These are phyloP conservation scores for Phlebiopsis gigantea DNA, from an alignment of 768 basidiomycete genomes.

Conservation along the genomic window DNA sequence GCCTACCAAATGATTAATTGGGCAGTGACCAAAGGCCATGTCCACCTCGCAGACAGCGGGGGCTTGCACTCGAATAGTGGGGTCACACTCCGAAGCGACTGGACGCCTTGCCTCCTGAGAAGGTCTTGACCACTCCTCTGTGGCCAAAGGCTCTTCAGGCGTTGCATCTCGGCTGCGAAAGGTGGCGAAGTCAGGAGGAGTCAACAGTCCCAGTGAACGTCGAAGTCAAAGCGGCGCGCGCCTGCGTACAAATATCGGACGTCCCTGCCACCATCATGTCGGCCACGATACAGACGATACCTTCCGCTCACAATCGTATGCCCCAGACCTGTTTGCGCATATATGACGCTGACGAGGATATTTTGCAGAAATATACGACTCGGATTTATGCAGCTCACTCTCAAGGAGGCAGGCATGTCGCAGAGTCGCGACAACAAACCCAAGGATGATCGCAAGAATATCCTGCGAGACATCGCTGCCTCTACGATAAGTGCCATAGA, in stretches of 20 bases:
- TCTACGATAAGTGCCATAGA: constrained; percentile 46
- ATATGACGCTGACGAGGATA: background rate
- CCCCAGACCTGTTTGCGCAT: background rate
- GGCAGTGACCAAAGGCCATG: constrained; percentile 18
- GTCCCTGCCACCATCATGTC: background rate
- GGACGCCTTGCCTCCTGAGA: background rate
- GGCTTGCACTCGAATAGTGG: constrained; percentile 22
- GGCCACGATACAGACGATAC: background rate
- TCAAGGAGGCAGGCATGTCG: background rate
- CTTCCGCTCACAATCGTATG: background rate
- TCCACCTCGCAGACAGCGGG: constrained; percentile 23
- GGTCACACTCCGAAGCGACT: background rate
- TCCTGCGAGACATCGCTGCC: constrained; percentile 37
- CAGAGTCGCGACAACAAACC: background rate
- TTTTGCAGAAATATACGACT: background rate
- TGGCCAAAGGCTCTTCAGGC: background rate
- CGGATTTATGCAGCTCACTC: background rate
- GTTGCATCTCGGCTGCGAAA: background rate
- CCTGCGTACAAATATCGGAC: background rate
- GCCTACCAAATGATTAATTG: constrained; percentile 22
- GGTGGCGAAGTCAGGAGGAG: background rate
- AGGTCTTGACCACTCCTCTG: background rate
- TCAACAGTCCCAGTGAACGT: background rate
- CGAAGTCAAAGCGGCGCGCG: background rate
- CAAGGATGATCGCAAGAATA: background rate